phyloP scores from a whole-genome alignment of 495 filamentous ascomycete species.

The Beverwykella pulmonaria region DNA sequence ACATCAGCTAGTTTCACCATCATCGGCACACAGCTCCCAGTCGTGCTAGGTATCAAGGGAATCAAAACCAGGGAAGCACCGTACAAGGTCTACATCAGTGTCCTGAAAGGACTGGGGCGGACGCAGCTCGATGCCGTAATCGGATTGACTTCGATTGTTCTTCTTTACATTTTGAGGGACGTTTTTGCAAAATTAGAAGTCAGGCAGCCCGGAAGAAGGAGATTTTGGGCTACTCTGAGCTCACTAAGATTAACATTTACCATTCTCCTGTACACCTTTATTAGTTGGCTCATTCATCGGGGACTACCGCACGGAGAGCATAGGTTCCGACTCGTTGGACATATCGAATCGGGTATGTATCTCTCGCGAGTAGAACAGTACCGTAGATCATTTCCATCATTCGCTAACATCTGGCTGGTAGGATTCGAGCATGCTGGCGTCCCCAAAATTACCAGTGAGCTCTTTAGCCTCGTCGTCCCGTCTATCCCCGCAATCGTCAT shows the following conservation, averaged over 20 bases:
- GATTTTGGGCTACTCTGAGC: conserved; percentile 10
- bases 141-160: conserved; percentile 16
- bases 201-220: conserved; percentile 6
- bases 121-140: conserved; percentile 10
- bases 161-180: conserved; percentile 8
- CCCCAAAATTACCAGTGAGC: conserved; percentile 9
- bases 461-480: conserved; percentile 11
- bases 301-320: neutral
- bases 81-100: conserved; percentile 11
- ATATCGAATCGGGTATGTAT: conserved; percentile 10
- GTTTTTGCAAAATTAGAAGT: conserved; percentile 10
- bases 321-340: conserved; percentile 15
- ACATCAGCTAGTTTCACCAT: conserved; percentile 24
- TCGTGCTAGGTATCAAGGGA: conserved; percentile 17
- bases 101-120: neutral
- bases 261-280: conserved; percentile 18
- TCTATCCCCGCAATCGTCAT: conserved; percentile 20
- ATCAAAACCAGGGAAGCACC: conserved; percentile 16
- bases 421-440: conserved; percentile 18
- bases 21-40: conserved; percentile 15
- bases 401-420: neutral
- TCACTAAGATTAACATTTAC: conserved; percentile 17
- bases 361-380: too few species aligned
- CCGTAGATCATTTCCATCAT: neutral
- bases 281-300: conserved; percentile 22